These are phyloP conservation scores for Microbotryum scabiosae DNA, from an alignment of 1,284 basidiomycete genomes.

Conservation along the genomic window DNA sequence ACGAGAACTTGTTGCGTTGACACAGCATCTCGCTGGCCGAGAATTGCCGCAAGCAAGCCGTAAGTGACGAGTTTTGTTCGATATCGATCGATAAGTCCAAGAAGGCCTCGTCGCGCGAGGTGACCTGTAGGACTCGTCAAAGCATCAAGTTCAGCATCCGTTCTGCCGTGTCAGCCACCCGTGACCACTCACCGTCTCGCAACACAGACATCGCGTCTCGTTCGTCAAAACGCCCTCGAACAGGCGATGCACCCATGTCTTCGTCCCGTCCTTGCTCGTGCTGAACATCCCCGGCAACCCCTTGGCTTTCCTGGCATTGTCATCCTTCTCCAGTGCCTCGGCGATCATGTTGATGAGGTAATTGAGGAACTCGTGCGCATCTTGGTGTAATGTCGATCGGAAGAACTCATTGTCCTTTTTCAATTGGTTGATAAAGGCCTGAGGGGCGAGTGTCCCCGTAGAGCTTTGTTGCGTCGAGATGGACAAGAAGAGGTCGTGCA, in stretches of 20 bases:
- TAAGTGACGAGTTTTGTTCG: slow-evolving; percentile 91
- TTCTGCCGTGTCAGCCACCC: no score
- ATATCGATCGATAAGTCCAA: slow-evolving; percentile 97
- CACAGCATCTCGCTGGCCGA: slow-evolving; percentile 97
- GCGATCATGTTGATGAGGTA: slow-evolving; percentile 86
- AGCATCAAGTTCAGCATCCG: not conserved
- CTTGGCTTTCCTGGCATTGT: slow-evolving; percentile 26
- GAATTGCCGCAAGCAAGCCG: slow-evolving; percentile 89
- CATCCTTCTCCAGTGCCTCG: slow-evolving; percentile 77
- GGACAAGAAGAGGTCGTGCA: slow-evolving; percentile 78
- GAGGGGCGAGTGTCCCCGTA: slow-evolving; percentile 75
- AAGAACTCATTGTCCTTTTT: slow-evolving; percentile 81
- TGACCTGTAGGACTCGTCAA: slow-evolving; percentile 51
- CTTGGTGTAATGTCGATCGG: slow-evolving; percentile 64
- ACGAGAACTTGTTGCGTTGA: slow-evolving; percentile 97
- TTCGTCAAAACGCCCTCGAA: slow-evolving; percentile 92
- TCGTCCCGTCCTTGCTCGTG: slow-evolving; percentile 35
- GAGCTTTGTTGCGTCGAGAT: slow-evolving; percentile 49
- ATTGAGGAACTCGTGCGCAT: slow-evolving; percentile 72
- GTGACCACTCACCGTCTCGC: slow-evolving; percentile 64
- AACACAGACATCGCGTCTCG: slow-evolving; percentile 93
- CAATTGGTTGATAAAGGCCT: slow-evolving; percentile 81
- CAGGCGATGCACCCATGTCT: slow-evolving; percentile 79
- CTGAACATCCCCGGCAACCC: slow-evolving; percentile 49
- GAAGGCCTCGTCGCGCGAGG: slow-evolving; percentile 90